A percentile compares a stretch with the other conserved stretches of the same genome.
These are phyloP conservation scores for Raffaelea ambrosiae DNA, from an alignment of 2,329 filamentous ascomycete genomes.

Conservation along the genomic window DNA sequence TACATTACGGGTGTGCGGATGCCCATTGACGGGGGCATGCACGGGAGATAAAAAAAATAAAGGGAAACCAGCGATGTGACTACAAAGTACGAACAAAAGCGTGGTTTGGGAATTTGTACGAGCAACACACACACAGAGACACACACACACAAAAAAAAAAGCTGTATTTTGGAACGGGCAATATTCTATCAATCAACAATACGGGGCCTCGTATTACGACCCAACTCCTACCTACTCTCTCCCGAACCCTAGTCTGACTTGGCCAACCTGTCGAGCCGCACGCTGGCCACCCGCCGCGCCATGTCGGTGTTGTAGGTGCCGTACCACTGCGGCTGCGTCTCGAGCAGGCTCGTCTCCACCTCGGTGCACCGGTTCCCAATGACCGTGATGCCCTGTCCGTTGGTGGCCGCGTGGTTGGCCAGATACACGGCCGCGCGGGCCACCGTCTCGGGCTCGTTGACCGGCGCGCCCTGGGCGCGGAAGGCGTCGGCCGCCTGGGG, in stretches of 20 bases:
- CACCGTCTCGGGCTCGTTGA: background rate
- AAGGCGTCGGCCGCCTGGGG: background rate
- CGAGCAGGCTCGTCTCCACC: background rate
- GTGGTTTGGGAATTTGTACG: too few species aligned
- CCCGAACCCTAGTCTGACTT: too few species aligned
- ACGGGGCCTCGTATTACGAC: too few species aligned
- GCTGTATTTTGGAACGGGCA: too few species aligned
- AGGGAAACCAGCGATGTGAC: too few species aligned
- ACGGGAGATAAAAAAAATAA: too few species aligned
- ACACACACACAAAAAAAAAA: too few species aligned
- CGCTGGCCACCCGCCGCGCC: background rate
- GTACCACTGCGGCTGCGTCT: background rate
- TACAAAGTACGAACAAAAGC: too few species aligned
- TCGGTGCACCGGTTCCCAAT: background rate
- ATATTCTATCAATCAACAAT: too few species aligned
- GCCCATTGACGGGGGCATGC: background rate
- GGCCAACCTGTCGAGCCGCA: background rate
- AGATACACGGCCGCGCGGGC: background rate
- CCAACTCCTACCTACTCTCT: too few species aligned
- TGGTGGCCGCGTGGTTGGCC: background rate
- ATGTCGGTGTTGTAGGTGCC: background rate
- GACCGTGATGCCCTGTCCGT: background rate
- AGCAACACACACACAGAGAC: too few species aligned
- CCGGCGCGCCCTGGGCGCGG: background rate
- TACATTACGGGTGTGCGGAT: background rate